A percentile compares a stretch with the other conserved stretches of the same genome.
phyloP scores from a whole-genome alignment of 202 grass and related monocot genomes.

The Saccharum hybrid region DNA sequence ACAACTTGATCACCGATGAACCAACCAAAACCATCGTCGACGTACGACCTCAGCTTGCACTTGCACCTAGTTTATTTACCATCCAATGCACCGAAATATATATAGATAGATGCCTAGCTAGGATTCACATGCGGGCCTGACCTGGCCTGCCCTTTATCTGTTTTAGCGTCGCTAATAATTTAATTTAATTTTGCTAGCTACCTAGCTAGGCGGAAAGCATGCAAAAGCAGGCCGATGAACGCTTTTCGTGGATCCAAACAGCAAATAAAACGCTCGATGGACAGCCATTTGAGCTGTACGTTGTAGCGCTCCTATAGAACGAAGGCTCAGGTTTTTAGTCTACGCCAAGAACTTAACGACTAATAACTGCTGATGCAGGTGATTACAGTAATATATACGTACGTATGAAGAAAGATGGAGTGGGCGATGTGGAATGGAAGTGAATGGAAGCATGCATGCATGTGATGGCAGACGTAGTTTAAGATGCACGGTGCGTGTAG shows the following conservation, averaged over 20 bases:
- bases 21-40: no score
- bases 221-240: background rate
- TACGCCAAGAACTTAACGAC: background rate
- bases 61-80: no score
- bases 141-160: background rate
- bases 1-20: no score
- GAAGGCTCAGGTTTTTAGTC: background rate
- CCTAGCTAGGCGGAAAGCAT: background rate
- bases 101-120: background rate
- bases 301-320: background rate
- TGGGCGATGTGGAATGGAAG: background rate
- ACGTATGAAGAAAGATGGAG: background rate
- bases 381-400: background rate
- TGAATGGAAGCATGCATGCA: slow-evolving; percentile 42
- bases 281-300: no score
- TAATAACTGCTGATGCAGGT: no score
- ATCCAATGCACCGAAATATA: no score
- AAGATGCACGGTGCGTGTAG: slow-evolving; percentile 1
- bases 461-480: slow-evolving; percentile 17
- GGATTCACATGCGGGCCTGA: background rate
- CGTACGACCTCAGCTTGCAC: no score
- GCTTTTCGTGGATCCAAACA: background rate
- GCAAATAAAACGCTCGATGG: background rate
- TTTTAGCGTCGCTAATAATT: background rate
- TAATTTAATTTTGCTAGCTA: background rate